These are phyloP conservation scores for Sutorius eximius DNA, from an alignment of 1,284 basidiomycete species.

Conservation along the genomic window DNA sequence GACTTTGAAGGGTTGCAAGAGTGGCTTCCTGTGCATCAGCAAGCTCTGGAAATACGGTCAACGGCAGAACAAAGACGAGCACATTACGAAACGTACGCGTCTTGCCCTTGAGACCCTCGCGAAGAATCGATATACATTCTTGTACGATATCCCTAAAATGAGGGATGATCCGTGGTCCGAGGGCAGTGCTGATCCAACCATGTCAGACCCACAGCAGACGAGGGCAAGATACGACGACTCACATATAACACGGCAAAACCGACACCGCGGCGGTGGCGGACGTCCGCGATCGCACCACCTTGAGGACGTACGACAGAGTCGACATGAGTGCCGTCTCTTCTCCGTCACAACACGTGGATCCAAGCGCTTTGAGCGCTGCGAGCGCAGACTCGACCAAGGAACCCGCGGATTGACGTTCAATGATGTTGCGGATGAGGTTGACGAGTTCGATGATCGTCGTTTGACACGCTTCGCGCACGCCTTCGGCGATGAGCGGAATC, in stretches of 20 bases:
- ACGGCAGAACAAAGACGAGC: neutral
- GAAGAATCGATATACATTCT: conserved; percentile 53
- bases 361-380: conserved; percentile 58
- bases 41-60: conserved; percentile 14
- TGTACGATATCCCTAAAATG: conserved; percentile 73
- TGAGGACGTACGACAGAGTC: conserved; percentile 58
- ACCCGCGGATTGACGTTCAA: conserved; percentile 45
- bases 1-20: conserved; percentile 51
- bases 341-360: conserved; percentile 52
- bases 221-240: conserved; percentile 21
- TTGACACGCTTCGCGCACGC: conserved; percentile 55
- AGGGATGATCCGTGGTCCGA: conserved; percentile 87
- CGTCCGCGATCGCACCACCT: conserved; percentile 42
- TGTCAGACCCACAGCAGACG: conserved; percentile 12
- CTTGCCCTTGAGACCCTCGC: conserved; percentile 41
- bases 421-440: conserved; percentile 46
- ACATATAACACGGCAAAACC: conserved; percentile 64
- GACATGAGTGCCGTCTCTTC: conserved; percentile 68
- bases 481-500: conserved; percentile 59
- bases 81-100: conserved; percentile 18
- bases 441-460: conserved; percentile 53
- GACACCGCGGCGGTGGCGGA: conserved; percentile 46
- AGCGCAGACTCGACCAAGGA: conserved; percentile 50
- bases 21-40: conserved; percentile 38
- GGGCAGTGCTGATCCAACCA: conserved; percentile 51